Evolutionary conservation across 2,329 filamentous ascomycete species (phyloP), one percentile per base, ranked within the genome.

Genomic region (Fusarium devonianum): DNA sequence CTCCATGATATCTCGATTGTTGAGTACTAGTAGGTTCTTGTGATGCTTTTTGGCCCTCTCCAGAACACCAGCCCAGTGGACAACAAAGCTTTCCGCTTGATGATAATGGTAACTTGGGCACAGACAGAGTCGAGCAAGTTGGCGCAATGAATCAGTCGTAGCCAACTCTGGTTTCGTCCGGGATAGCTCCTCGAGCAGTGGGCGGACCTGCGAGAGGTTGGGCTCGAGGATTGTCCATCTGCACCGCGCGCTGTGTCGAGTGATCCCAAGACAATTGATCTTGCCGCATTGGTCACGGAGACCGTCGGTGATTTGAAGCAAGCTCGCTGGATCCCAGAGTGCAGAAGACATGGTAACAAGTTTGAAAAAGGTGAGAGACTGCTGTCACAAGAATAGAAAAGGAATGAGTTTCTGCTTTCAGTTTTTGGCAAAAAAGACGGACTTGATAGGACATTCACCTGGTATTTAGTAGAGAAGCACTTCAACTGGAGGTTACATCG

Each of bases 271-370:
- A 6, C 49, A 52, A 11, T 7, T 43, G 2, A 49, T 13, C 9
- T 23, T 44, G 8, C 33, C 32, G 0, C 19, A 17, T 2, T 12
- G 17, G 4, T 36, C 33, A 13, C 46, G 34, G 1, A 33, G 16
- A 2, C 16, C 22, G 16, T 45, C 32, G 1, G 46, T 49, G 12
- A 52, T 12, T 9, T 50, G 49, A 0, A 52, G 14, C 13, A 52
- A 18, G n/a, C 38, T 12, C 11, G 10, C 45, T 21, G 49, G 22
- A 29, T 50, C 32, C 49, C 49, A 52, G 5, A 38, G 4, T 7
- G 5, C 9, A 4, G 29, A 40, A 7, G 26, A 12, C 45, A 52
- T 50, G 4, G 2, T 16, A 11, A 10, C n/a, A n/a, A n/a, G n/a
- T n/a, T n/a, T n/a, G n/a, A n/a, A n/a, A n/a, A n/a, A n/a, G n/a